Evolutionary conservation across 106 monocot species (phyloP), one percentile per base, ranked within the genome.

Genomic region (Dioscorea dumetorum): DNA sequence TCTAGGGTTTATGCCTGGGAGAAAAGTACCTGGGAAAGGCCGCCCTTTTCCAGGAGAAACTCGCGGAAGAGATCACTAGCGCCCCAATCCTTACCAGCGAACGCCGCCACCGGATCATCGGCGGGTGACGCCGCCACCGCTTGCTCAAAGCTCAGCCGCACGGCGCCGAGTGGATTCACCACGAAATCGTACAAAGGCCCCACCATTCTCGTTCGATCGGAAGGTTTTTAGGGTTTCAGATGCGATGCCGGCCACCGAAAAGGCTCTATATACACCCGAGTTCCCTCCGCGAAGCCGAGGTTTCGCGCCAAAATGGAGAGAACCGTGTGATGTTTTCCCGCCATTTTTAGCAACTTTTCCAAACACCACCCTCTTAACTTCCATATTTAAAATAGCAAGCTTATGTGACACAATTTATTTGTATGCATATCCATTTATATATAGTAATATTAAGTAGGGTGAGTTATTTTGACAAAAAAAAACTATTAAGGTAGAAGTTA

Each of bases 11-110:
- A 6, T 8, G 6, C 41, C 6, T 8, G 41, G 41, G 41, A 10
- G 6, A 41, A 6, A 41, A 2, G 17, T 54, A 97, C 97, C 92
- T 81, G 79, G 2, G 84, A 74, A 21, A 92, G 74, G 24, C 87
- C 84, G 22, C 71, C 82, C 31, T 84, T 61, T 8, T 88, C 84
- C 67, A 92, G 89, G 67, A 97, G 88, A 50, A 85, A 92, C 19
- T 63, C 72, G 49, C 82, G 82, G 80, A 97, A 89, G 52, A 97
- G 76, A 20, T 90, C 89, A 66, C 71, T 66, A 23, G 78, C 82
- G 32, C 97, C 97, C 97, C 97, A 97, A 49, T 97, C 97, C 64
- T 80, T 91, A n/a, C 91, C 86, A 49, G 69, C 72, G 69, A 91
- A 81, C 2, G 81, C 71, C 33, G 78, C 80, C 64, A 67, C 60